Evolutionary conservation across 371 early-diverging fungal genomes (phyloP).

Genomic region (Rhizomucor pusillus): DNA sequence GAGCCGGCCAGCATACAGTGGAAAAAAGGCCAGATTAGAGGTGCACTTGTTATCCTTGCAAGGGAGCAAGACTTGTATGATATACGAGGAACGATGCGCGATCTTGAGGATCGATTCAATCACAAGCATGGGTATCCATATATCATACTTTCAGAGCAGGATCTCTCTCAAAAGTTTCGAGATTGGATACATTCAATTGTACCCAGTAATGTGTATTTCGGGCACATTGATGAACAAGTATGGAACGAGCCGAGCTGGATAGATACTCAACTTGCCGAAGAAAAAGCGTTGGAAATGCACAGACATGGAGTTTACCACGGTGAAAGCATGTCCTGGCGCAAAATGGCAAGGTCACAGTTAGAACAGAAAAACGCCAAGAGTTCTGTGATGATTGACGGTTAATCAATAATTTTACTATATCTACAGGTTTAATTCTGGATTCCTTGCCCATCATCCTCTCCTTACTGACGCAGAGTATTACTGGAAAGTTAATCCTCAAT

Average conservation of each 20-base stretch:
- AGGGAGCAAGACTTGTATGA: slow-evolving; percentile 23
- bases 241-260: slow-evolving; percentile 39
- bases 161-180: slow-evolving; percentile 22
- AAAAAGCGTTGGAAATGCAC: slow-evolving; percentile 11
- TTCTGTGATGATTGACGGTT: not conserved
- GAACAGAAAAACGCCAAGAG: not conserved
- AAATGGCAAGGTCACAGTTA: slow-evolving; percentile 20
- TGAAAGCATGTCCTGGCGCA: slow-evolving; percentile 26
- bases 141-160: slow-evolving; percentile 31
- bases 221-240: slow-evolving; percentile 21
- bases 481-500: slow-evolving; percentile 42
- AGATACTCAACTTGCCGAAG: slow-evolving; percentile 26
- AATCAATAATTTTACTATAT: too few relatives aligned
- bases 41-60: slow-evolving; percentile 24
- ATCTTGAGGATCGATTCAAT: slow-evolving; percentile 34
- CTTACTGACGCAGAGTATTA: slow-evolving; percentile 34
- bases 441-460: slow-evolving; percentile 66
- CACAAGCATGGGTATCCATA: slow-evolving; percentile 30
- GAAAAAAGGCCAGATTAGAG: too few relatives aligned
- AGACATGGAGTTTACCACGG: slow-evolving; percentile 9
- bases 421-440: slow-evolving; percentile 76
- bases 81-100: slow-evolving; percentile 26
- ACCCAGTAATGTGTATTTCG: slow-evolving; percentile 27
- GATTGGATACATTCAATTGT: slow-evolving; percentile 13
- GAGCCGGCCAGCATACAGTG: too few relatives aligned